Evolutionary conservation across 2,329 filamentous ascomycete genomes (phyloP).

Genomic region (Paracoccidioides lutzii): DNA sequence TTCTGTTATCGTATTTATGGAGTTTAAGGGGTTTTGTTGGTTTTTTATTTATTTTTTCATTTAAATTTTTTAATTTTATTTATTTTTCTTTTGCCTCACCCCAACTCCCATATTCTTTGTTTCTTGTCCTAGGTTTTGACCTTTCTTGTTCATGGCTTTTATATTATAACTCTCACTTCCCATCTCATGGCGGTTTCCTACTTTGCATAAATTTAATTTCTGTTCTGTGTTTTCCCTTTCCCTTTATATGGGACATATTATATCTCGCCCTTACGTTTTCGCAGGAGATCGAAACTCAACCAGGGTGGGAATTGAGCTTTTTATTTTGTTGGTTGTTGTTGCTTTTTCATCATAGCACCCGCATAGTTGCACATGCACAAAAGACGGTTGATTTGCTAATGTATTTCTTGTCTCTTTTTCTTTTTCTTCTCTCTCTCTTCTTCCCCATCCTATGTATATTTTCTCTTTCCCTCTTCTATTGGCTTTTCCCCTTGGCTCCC

Average conservation of each 20-base stretch:
- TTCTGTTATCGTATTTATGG: too few relatives aligned
- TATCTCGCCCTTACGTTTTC: not conserved
- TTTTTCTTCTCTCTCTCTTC: not conserved
- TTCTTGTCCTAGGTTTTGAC: not conserved
- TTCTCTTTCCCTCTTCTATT: not conserved
- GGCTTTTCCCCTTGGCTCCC: not conserved
- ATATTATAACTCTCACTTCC: not conserved
- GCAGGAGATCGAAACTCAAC: not conserved
- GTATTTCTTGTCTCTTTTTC: not conserved
- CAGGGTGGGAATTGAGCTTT: not conserved
- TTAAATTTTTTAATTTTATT: not conserved
- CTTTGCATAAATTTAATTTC: not conserved
- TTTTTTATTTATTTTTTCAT: not conserved
- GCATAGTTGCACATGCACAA: not conserved
- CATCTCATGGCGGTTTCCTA: not conserved
- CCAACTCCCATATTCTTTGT: not conserved
- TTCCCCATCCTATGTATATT: not conserved
- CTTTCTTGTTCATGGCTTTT: not conserved
- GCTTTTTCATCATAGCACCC: not conserved
- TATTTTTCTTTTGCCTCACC: not conserved
- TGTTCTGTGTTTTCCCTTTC: not conserved
- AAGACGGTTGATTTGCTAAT: not conserved
- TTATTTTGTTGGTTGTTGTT: not conserved
- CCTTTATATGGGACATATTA: too few relatives aligned
- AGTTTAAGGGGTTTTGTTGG: not conserved